Conservation (phyloP, 768 basidiomycete species). For the Macrolepiota dolichaula region DNA sequence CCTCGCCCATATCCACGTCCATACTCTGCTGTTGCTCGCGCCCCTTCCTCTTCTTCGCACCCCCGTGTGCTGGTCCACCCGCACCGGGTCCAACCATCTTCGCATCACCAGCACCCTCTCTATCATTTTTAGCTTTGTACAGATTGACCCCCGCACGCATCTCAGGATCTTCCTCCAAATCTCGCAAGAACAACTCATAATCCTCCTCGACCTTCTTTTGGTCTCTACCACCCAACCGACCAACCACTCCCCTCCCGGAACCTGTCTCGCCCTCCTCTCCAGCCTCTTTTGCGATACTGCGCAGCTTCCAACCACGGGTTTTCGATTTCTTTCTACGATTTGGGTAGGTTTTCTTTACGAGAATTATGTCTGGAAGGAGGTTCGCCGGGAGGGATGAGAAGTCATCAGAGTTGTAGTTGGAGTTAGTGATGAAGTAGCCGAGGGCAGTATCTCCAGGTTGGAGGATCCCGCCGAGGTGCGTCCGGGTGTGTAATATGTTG, state of each 20-base stretch:
- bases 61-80: constrained; percentile 17
- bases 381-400: constrained; percentile 64
- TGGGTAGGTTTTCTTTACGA: constrained; percentile 95
- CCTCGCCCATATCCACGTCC: constrained; percentile 37
- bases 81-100: constrained; percentile 48
- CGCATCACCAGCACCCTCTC: constrained; percentile 35
- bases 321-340: constrained; percentile 89
- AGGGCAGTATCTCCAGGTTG: constrained; percentile 94
- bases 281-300: constrained; percentile 89
- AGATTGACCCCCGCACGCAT: constrained; percentile 83
- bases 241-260: constrained; percentile 80
- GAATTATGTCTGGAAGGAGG: constrained; percentile 85
- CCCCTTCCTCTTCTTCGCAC: constrained; percentile 25
- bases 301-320: constrained; percentile 80
- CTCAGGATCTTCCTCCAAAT: constrained; percentile 94
- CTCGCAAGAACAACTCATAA: constrained; percentile 93
- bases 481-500: constrained; percentile 92
- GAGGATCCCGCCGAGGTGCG: constrained; percentile 86
- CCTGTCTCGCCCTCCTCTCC: constrained; percentile 84
- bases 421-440: constrained; percentile 84
- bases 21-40: constrained; percentile 55
- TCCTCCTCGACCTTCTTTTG: constrained; percentile 93
- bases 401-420: constrained; percentile 91
- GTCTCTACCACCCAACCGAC: constrained; percentile 86
- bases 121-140: constrained; percentile 48